Evolutionary conservation across 2,329 filamentous ascomycete species (phyloP).

Genomic region (Aspergillus uvarum): DNA sequence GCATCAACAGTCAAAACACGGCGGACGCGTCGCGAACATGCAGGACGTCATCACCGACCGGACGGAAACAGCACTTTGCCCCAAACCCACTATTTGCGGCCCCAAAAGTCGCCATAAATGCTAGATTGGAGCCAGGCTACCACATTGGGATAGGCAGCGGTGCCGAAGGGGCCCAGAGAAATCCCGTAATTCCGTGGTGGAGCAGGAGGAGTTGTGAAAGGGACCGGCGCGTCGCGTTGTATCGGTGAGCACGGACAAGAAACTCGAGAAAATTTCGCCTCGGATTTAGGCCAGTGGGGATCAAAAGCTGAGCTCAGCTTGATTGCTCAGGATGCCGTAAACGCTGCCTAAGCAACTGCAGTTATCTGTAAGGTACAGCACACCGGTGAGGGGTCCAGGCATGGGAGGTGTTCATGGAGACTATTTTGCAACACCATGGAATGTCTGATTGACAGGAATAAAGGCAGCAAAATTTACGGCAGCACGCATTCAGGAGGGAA

Average conservation of each 20-base stretch:
- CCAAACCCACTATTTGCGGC: not conserved
- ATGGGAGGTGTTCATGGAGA: not conserved
- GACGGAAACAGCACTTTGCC: not conserved
- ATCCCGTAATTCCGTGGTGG: constrained; percentile 15
- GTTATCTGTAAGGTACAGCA: not conserved
- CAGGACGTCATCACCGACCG: not conserved
- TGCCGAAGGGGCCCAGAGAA: constrained; percentile 1
- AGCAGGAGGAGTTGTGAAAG: not conserved
- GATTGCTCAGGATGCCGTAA: constrained; percentile 3
- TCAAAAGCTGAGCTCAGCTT: constrained; percentile 2
- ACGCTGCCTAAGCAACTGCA: constrained; percentile 1
- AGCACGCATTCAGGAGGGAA: not conserved
- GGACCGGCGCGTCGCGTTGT: constrained; percentile 4
- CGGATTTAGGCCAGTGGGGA: constrained; percentile 4
- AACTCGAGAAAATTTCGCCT: not conserved
- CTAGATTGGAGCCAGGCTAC: not conserved
- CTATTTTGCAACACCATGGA: not conserved
- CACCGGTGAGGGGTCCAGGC: not conserved
- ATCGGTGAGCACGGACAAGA: not conserved
- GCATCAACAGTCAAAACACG: not conserved
- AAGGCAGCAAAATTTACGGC: not conserved
- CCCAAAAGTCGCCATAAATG: not conserved
- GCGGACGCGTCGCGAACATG: not conserved
- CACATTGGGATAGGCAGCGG: not conserved
- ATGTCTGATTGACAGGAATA: not conserved